These are phyloP conservation scores for Eucalyptus rudis DNA, from an alignment of 345 rosid species.

Conservation along the genomic window DNA sequence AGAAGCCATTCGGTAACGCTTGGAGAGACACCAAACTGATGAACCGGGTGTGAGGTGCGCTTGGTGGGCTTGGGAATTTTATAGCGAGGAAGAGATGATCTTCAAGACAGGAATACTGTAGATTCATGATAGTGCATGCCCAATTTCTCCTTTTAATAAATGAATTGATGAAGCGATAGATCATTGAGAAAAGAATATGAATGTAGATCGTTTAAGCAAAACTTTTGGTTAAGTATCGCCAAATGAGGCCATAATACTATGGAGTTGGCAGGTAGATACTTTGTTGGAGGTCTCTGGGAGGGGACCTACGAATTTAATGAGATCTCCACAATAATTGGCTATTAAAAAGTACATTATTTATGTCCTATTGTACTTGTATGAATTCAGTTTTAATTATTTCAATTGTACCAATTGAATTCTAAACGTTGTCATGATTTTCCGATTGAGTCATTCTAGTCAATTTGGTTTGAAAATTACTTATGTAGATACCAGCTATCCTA, in stretches of 20 bases:
- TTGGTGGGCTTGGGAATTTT: background rate
- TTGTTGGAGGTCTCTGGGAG: background rate
- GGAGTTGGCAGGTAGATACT: background rate
- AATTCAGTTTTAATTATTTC: no score
- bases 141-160: background rate
- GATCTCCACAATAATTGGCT: background rate
- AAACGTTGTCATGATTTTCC: background rate
- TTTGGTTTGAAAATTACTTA: no score
- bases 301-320: background rate
- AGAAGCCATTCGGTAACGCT: background rate
- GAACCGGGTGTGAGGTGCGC: background rate
- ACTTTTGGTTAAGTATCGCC: background rate
- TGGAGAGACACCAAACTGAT: background rate
- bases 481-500: fast-evolving
- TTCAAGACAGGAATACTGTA: background rate
- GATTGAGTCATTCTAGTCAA: background rate
- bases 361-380: no score
- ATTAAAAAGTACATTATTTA: background rate
- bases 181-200: background rate
- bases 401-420: background rate
- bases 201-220: background rate
- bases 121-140: constrained; percentile 1
- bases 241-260: background rate
- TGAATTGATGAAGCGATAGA: background rate
- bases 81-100: background rate